Conservation (phyloP, 164 flowering plant genomes). For the Kingdonia uniflora region DNA sequence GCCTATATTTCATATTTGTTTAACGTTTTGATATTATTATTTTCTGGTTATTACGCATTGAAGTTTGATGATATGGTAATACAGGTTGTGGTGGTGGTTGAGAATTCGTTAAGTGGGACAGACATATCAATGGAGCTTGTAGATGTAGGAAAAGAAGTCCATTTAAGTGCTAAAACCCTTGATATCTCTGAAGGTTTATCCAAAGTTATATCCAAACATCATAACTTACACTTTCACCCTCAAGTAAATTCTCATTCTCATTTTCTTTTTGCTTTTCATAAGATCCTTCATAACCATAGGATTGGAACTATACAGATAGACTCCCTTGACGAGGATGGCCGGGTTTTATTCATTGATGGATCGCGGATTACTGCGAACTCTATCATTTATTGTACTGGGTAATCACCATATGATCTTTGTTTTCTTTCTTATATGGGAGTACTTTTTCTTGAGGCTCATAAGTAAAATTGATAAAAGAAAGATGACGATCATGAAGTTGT, state of each 20-base stretch:
- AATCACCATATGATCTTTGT: slow-evolving; percentile 2
- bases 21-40: no score
- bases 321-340: slow-evolving; percentile 56
- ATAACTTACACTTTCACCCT: slow-evolving; percentile 53
- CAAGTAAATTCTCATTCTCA: slow-evolving; percentile 34
- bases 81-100: slow-evolving; percentile 86
- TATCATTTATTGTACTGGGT: slow-evolving; percentile 88
- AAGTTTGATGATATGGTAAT: no score
- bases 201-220: slow-evolving; percentile 58
- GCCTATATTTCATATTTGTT: no score
- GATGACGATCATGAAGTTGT: no score
- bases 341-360: slow-evolving; percentile 55
- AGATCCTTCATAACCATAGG: background rate
- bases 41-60: no score
- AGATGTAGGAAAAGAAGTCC: slow-evolving; percentile 69
- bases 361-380: slow-evolving; percentile 58
- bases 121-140: slow-evolving; percentile 88
- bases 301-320: slow-evolving; percentile 43
- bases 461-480: no score
- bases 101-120: slow-evolving; percentile 66
- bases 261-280: background rate
- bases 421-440: no score
- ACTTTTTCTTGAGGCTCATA: no score
- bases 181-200: slow-evolving; percentile 51
- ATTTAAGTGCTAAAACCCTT: slow-evolving; percentile 57